phyloP scores from a whole-genome alignment of 2,329 filamentous ascomycete species.

The Tolypocladium ovalisporum region DNA sequence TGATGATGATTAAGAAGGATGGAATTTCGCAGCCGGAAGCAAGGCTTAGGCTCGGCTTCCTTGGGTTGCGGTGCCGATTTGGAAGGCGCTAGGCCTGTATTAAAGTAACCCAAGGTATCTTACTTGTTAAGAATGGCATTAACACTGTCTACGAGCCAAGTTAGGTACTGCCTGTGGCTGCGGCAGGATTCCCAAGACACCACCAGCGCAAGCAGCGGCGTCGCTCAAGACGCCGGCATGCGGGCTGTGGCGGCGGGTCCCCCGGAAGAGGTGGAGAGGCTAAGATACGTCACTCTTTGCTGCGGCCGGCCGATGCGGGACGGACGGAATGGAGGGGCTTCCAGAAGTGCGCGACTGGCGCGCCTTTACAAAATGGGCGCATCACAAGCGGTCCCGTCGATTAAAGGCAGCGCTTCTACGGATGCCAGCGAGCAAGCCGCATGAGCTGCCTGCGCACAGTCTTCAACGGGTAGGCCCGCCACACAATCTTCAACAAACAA shows the following conservation, averaged over 20 bases:
- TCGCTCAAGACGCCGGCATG: neutral
- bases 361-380: no score
- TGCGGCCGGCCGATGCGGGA: neutral
- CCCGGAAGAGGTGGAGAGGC: neutral
- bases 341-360: neutral
- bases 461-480: no score
- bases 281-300: neutral
- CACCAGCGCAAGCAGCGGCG: neutral
- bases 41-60: neutral
- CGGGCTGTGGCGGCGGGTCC: neutral
- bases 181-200: neutral
- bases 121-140: neutral
- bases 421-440: neutral
- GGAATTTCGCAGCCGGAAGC: neutral
- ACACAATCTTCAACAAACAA: neutral
- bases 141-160: no score
- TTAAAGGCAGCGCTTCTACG: neutral
- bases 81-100: neutral
- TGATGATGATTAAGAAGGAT: neutral
- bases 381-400: neutral
- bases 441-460: no score
- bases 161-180: neutral
- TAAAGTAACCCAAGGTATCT: no score
- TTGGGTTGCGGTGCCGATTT: neutral
- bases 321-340: neutral